These are phyloP conservation scores for Delphinella strobiligena DNA, from an alignment of 2,329 filamentous ascomycete genomes.

Conservation along the genomic window DNA sequence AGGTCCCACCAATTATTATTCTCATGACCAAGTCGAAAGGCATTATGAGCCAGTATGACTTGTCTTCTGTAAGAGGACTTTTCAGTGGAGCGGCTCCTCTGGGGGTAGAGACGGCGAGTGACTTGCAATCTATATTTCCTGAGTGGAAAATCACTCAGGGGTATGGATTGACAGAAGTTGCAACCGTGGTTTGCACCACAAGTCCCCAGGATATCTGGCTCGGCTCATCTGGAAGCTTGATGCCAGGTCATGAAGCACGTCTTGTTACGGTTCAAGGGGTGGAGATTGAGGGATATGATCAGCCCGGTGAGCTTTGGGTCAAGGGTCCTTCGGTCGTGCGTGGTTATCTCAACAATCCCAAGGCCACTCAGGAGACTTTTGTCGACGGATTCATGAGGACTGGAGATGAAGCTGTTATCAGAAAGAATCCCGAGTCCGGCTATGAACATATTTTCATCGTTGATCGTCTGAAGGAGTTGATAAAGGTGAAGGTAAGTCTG, in stretches of 20 bases:
- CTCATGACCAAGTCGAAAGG: constrained; percentile 55
- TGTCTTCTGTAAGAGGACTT: constrained; percentile 52
- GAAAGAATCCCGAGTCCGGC: constrained; percentile 45
- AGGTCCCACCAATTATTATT: constrained; percentile 76
- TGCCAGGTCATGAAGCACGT: constrained; percentile 53
- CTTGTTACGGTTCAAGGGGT: constrained; percentile 55
- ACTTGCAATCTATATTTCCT: constrained; percentile 50
- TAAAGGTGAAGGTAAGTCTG: constrained; percentile 58
- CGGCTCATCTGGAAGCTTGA: constrained; percentile 59
- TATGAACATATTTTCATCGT: constrained; percentile 76
- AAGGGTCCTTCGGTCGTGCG: constrained; percentile 66
- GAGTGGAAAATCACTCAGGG: constrained; percentile 54
- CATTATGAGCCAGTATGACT: constrained; percentile 53
- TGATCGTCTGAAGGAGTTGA: constrained; percentile 68
- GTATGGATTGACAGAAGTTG: constrained; percentile 70
- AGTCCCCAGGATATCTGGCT: constrained; percentile 52
- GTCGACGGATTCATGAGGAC: constrained; percentile 53
- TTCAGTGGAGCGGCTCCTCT: constrained; percentile 72
- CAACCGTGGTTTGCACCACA: constrained; percentile 55
- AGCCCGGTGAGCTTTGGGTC: constrained; percentile 69
- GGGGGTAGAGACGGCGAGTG: constrained; percentile 57
- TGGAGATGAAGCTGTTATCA: constrained; percentile 70
- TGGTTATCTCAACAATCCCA: constrained; percentile 78
- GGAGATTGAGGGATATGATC: constrained; percentile 59
- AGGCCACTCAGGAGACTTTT: constrained; percentile 69